phyloP scores from a whole-genome alignment of 2,329 filamentous ascomycete species.

The Epichloe glyceriae region DNA sequence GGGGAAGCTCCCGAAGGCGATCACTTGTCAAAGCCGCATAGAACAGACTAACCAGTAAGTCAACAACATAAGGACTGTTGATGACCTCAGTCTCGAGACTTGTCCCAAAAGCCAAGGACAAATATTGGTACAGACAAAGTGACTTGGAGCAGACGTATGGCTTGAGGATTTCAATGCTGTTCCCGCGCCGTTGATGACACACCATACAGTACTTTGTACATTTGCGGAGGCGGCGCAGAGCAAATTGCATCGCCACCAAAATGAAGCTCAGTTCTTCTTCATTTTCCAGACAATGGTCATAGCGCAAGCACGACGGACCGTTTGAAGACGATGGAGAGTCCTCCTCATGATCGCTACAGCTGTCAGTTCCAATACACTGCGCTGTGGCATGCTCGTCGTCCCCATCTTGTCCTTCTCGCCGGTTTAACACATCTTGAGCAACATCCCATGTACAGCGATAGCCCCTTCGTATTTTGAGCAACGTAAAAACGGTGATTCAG shows the following conservation, averaged over 20 bases:
- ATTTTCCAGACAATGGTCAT: conserved; percentile 19
- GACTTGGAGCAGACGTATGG: conserved; percentile 65
- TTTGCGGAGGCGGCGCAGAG: conserved; percentile 60
- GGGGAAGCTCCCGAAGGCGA: conserved; percentile 30
- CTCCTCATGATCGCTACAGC: background rate
- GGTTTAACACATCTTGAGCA: conserved; percentile 10
- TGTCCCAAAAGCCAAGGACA: conserved; percentile 72
- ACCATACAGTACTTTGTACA: conserved; percentile 82
- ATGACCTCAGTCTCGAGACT: conserved; percentile 76
- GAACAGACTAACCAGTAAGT: conserved; percentile 73
- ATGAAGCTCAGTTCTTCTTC: conserved; percentile 33
- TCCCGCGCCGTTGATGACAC: conserved; percentile 57
- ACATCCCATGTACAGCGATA: conserved; percentile 47
- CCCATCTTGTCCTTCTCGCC: background rate
- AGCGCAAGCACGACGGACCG: conserved; percentile 10
- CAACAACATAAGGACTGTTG: conserved; percentile 68
- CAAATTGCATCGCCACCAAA: conserved; percentile 57
- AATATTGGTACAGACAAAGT: conserved; percentile 80
- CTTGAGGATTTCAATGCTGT: conserved; percentile 56
- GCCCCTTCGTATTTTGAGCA: conserved; percentile 46
- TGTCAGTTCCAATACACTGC: background rate
- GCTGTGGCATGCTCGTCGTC: background rate
- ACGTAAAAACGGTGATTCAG: conserved; percentile 47
- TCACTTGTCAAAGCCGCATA: conserved; percentile 41
- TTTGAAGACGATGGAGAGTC: conserved; percentile 4